Evolutionary conservation across 768 basidiomycete genomes (phyloP).

Genomic region (Solioccasus polychromus): DNA sequence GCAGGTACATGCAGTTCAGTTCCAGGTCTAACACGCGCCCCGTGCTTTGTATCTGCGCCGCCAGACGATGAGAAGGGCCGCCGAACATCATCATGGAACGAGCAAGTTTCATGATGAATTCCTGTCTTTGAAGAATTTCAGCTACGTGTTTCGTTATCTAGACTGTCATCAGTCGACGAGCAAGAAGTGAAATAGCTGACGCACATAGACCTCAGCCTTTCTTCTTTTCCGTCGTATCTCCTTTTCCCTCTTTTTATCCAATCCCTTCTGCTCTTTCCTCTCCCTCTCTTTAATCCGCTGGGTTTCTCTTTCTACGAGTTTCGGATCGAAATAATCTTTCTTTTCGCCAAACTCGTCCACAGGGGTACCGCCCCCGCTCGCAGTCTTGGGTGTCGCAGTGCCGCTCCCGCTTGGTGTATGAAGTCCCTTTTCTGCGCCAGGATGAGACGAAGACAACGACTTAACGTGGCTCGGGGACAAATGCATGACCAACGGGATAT

Average conservation of each 20-base stretch:
- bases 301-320: conserved; percentile 28
- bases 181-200: conserved; percentile 21
- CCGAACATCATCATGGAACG: conserved; percentile 91
- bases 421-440: conserved; percentile 6
- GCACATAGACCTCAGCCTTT: conserved; percentile 75
- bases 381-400: conserved; percentile 13
- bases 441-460: conserved; percentile 8
- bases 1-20: conserved; percentile 70
- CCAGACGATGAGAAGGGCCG: conserved; percentile 78
- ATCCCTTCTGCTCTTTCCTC: conserved; percentile 38
- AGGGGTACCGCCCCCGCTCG: conserved; percentile 19
- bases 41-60: conserved; percentile 76
- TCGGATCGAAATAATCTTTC: conserved; percentile 30
- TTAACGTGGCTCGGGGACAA: conserved; percentile 13
- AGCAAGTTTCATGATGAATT: conserved; percentile 81
- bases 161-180: not conserved
- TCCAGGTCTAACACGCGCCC: conserved; percentile 75
- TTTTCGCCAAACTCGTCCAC: conserved; percentile 19
- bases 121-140: conserved; percentile 75
- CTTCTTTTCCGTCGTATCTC: conserved; percentile 53
- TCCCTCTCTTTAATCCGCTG: conserved; percentile 17
- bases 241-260: conserved; percentile 30
- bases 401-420: conserved; percentile 17
- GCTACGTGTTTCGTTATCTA: conserved; percentile 85
- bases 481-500: conserved; percentile 34